Percentiles rank a stretch among this genome's conserved stretches.
These are phyloP conservation scores for Chytriomyces sp. DNA, from an alignment of 192 early-diverging fungal genomes.

Conservation along the genomic window DNA sequence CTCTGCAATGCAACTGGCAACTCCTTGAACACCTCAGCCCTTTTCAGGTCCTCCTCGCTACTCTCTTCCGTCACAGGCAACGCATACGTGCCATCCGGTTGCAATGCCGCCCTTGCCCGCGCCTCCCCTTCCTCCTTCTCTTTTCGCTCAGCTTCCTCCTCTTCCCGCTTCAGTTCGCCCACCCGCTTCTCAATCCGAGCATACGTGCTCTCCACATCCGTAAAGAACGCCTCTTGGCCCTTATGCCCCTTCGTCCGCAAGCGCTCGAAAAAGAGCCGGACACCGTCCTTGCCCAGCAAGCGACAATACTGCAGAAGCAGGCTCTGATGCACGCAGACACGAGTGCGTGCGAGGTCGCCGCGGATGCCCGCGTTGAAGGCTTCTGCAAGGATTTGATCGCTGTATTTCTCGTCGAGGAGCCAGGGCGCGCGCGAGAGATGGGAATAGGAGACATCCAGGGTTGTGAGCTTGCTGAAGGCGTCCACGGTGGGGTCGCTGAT, in stretches of 20 bases:
- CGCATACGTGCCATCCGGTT: conserved; percentile 72
- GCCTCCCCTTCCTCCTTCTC: conserved; percentile 52
- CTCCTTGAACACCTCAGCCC: conserved; percentile 68
- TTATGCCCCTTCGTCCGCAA: conserved; percentile 53
- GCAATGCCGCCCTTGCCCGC: conserved; percentile 74
- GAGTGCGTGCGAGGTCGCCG: conserved; percentile 66
- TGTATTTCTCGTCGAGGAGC: conserved; percentile 68
- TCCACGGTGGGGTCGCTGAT: conserved; percentile 43
- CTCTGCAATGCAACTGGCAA: conserved; percentile 72
- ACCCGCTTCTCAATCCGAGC: conserved; percentile 78
- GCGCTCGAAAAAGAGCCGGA: conserved; percentile 81
- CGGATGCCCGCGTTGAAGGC: conserved; percentile 79
- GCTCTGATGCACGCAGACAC: conserved; percentile 78
- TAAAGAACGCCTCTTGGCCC: conserved; percentile 78
- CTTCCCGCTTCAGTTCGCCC: conserved; percentile 63
- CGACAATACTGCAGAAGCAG: conserved; percentile 85
- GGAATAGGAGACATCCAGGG: conserved; percentile 39
- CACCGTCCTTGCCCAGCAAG: conserved; percentile 80
- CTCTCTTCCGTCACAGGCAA: conserved; percentile 67
- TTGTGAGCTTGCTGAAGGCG: conserved; percentile 22
- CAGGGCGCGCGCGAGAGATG: conserved; percentile 73
- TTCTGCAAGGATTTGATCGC: conserved; percentile 82
- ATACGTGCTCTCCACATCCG: conserved; percentile 86
- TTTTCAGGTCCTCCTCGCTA: conserved; percentile 56
- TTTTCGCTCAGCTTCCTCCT: conserved; percentile 44